Evolutionary conservation across 2,329 filamentous ascomycete genomes (phyloP), one percentile per base, ranked within the genome.

Genomic region (Aspergillus melleus): DNA sequence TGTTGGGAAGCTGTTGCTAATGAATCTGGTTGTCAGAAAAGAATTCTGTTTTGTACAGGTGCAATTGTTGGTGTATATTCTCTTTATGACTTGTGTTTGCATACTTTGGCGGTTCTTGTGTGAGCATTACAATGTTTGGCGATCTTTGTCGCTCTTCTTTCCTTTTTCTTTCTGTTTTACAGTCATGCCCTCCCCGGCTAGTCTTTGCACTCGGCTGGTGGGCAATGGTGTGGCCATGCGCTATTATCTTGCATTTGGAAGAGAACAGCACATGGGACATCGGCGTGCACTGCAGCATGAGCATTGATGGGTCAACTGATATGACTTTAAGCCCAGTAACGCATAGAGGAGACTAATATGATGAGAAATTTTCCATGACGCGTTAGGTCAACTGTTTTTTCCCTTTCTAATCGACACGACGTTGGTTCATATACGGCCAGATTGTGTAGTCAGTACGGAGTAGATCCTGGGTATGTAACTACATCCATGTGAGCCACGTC

Each of bases 91-190:
- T 58, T 64, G 60, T 63, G 54, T 66, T 29, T 69, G 54, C 61
- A 59, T 66, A 61, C 66, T 56, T 70, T 60, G 64, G 64, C 57
- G 58, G 60, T 62, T 64, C 49, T 59, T 64, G 52, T 70, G 66
- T 63, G 55, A 64, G 62, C 47, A 67, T 64, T 56, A 57, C 20
- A 24, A 32, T 61, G 54, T 60, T 58, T 51, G 55, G 58, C 52
- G 49, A 44, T 36, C 32, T 39, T 54, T 58, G 56, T 55, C 52
- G 56, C 59, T 63, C 50, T 57, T 47, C 46, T 55, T 19, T 32
- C n/a, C 49, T 47, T 51, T 55, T 22, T 52, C 54, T 57, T 55
- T 36, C 58, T 30, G 55, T 59, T 54, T 56, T 55, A 50, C 60
- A 36, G 39, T 24, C 51, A 54, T 52, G 59, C 42, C 55, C 46